Evolutionary conservation across 345 rosid genomes (phyloP).

Genomic region (Durio zibethinus): DNA sequence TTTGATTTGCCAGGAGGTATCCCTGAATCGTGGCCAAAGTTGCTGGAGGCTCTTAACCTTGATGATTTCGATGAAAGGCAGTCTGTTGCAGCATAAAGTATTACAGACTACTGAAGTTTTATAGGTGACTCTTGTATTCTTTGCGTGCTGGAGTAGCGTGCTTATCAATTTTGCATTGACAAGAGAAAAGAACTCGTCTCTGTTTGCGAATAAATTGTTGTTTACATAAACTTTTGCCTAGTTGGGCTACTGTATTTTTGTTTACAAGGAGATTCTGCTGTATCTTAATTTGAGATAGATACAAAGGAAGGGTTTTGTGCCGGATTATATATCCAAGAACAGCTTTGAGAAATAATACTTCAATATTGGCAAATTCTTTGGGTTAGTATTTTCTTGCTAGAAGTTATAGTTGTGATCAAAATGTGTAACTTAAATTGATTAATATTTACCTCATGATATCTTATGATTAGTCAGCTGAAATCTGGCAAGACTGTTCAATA

Average conservation of each 20-base stretch:
- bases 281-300: slow-evolving; percentile 27
- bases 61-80: slow-evolving; percentile 71
- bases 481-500: neutral
- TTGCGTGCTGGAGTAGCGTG: slow-evolving; percentile 54
- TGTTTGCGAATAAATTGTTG: slow-evolving; percentile 14
- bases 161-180: slow-evolving; percentile 48
- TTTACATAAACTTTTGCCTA: slow-evolving; percentile 9
- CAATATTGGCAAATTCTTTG: neutral
- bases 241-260: slow-evolving; percentile 12
- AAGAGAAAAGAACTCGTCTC: slow-evolving; percentile 15
- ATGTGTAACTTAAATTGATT: neutral
- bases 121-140: slow-evolving; percentile 37
- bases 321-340: neutral
- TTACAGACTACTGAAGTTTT: slow-evolving; percentile 26
- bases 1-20: slow-evolving; percentile 92
- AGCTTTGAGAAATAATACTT: neutral
- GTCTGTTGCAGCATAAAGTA: slow-evolving; percentile 59
- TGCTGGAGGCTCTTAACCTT: slow-evolving; percentile 79
- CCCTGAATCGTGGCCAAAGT: slow-evolving; percentile 95
- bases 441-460: neutral
- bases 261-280: slow-evolving; percentile 14
- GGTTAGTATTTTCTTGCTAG: neutral
- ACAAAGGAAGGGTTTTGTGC: slow-evolving; percentile 13
- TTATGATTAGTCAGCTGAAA: neutral
- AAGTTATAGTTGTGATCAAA: neutral